Evolutionary conservation across 441 rosid species (phyloP), one percentile per base, ranked within the genome.

Genomic region (Rhodomyrtus psidioides): DNA sequence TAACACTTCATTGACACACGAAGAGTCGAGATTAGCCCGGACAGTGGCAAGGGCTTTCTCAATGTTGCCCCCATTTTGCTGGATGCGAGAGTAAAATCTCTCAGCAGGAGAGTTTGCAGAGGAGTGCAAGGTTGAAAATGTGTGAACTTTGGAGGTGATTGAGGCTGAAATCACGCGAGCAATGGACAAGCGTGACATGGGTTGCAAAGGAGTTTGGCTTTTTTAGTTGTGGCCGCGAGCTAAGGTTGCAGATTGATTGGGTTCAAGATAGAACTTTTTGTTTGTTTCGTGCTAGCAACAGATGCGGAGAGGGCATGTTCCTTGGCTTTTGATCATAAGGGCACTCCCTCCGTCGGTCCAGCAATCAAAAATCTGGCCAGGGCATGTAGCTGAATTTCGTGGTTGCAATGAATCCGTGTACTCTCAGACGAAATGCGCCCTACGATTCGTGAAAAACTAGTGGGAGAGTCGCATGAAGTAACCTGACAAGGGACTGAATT

Each of bases 1-100:
- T 12, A 96, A 81, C 34, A 97, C 97, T 82, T 93, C 92, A 85
- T 86, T 86, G 88, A 96, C 93, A 87, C 92, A 94, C 74, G 84
- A 62, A 15, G 94, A 42, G 55, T 95, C 96, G 83, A 96, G 24
- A 88, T 90, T 90, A 49, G 90, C 90, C 53, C 92, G 93, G 42
- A 89, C 49, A 3, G 87, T 85, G 55, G 91, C 84, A 30, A 94
- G 87, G 86, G 91, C 65, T 42, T 51, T 90, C 84, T 92, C 98
- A 16, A 90, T 23, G 83, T 94, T 92, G 83, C 30, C 49, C 6
- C 91, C 89, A 82, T 83, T 90, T 55, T 83, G 83, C 39, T 89
- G 93, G 85, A 97, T 87, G 46, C 83, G 93, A n/a, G 86, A 7
- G 87, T 82, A 92, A 62, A 95, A 59, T 88, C 83, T 88, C 39